Evolutionary conservation across 441 rosid genomes (phyloP).

Genomic region (Populus hybrid): DNA sequence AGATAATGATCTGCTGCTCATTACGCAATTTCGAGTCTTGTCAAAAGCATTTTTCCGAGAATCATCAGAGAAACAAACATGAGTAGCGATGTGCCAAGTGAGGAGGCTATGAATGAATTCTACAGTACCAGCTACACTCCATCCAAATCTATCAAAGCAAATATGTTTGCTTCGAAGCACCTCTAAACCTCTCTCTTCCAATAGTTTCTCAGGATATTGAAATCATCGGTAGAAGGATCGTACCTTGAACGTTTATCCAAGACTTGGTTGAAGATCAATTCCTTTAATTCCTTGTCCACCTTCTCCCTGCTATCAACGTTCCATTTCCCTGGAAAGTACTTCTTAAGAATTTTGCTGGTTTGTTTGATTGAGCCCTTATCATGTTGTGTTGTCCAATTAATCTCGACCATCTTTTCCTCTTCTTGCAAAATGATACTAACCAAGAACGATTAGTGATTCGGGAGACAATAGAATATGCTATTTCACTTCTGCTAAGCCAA

Average conservation of each 20-base stretch:
- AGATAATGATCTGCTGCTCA: neutral
- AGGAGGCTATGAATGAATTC: neutral
- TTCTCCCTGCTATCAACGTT: neutral
- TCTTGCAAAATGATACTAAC: neutral
- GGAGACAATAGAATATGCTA: no score
- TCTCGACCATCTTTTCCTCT: neutral
- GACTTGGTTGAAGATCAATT: neutral
- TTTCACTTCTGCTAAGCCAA: no score
- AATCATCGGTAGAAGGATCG: neutral
- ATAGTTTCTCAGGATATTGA: rapidly evolving
- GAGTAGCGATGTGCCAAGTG: neutral
- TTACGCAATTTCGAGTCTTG: neutral
- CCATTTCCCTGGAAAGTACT: neutral
- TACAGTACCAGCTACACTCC: neutral
- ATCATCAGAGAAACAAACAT: neutral
- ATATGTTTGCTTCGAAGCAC: neutral
- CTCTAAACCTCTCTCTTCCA: neutral
- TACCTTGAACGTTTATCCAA: neutral
- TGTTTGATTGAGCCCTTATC: neutral
- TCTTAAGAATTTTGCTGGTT: neutral
- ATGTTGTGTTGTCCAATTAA: neutral
- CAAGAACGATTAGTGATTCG: no score
- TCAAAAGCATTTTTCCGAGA: neutral
- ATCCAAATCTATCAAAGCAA: no score
- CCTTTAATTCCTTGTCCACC: neutral